Conservation (phyloP, 2,329 filamentous ascomycete species). For the Aspergillus tanneri region DNA sequence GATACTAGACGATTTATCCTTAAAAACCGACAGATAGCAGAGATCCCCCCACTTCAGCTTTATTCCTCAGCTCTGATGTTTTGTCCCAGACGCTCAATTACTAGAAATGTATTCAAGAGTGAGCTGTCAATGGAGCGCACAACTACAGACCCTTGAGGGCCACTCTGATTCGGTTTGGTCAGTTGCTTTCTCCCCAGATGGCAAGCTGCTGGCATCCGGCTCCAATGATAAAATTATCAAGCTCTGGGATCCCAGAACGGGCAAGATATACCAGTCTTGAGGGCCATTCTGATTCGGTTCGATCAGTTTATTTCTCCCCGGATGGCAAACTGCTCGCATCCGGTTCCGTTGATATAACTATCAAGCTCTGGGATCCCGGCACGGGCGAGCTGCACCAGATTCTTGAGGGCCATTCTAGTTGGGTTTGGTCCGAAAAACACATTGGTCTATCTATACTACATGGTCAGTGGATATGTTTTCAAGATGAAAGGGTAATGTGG, state of each 20-base stretch:
- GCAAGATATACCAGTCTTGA: too few species aligned
- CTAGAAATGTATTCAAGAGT: constrained; percentile 24
- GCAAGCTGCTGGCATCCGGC: constrained; percentile 19
- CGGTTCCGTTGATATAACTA: constrained; percentile 9
- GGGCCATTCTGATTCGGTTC: constrained; percentile 13
- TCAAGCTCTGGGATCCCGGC: constrained; percentile 13
- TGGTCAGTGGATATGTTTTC: constrained; percentile 9
- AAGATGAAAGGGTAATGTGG: constrained; percentile 10
- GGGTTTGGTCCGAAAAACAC: constrained; percentile 14
- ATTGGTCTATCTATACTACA: constrained; percentile 27
- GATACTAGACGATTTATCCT: constrained; percentile 35
- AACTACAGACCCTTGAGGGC: constrained; percentile 13
- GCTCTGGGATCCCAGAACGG: constrained; percentile 15
- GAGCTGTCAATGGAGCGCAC: constrained; percentile 14
- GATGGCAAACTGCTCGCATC: constrained; percentile 23
- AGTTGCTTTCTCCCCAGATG: constrained; percentile 17
- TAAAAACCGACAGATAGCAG: constrained; percentile 25
- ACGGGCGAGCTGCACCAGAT: constrained; percentile 13
- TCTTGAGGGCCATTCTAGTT: constrained; percentile 12
- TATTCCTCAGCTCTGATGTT: constrained; percentile 35
- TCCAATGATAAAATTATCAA: constrained; percentile 10
- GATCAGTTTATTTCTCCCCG: constrained; percentile 7
- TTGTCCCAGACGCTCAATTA: constrained; percentile 25
- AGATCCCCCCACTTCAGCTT: constrained; percentile 35
- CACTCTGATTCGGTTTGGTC: constrained; percentile 12